These are phyloP conservation scores for Coemansia sp. DNA, from an alignment of 371 early-diverging fungal genomes.

Conservation along the genomic window DNA sequence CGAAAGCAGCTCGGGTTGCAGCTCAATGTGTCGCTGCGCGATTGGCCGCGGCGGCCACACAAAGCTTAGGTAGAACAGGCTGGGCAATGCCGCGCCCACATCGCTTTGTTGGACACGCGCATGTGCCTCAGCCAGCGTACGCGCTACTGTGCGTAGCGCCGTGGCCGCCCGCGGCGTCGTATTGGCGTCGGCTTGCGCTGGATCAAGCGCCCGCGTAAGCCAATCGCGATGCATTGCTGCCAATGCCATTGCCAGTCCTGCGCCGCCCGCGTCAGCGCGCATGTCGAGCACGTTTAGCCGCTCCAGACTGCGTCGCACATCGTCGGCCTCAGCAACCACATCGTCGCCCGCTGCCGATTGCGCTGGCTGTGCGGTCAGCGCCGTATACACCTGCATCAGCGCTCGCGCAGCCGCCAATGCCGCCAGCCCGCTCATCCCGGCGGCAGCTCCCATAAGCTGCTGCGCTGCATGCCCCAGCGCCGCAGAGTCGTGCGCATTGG, in stretches of 20 bases:
- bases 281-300: constrained; percentile 23
- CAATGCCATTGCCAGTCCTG: constrained; percentile 23
- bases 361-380: constrained; percentile 3
- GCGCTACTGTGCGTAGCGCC: constrained; percentile 25
- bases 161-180: constrained; percentile 22
- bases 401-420: constrained; percentile 14
- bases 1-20: constrained; percentile 18
- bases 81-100: constrained; percentile 9
- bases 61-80: constrained; percentile 39
- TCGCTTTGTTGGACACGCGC: constrained; percentile 5
- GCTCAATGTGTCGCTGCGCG: constrained; percentile 25
- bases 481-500: constrained; percentile 17
- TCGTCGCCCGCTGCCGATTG: constrained; percentile 7
- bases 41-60: constrained; percentile 44
- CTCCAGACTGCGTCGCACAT: constrained; percentile 37
- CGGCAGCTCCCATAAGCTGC: constrained; percentile 21
- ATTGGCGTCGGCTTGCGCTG: constrained; percentile 29
- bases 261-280: constrained; percentile 3
- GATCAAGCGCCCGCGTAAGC: constrained; percentile 26
- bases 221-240: constrained; percentile 39
- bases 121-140: constrained; percentile 14
- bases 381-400: constrained; percentile 10
- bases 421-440: neutral
- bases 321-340: constrained; percentile 19
- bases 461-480: constrained; percentile 15